Evolutionary conservation across 2,329 filamentous ascomycete genomes (phyloP).

Genomic region (Ophiostoma sp.): DNA sequence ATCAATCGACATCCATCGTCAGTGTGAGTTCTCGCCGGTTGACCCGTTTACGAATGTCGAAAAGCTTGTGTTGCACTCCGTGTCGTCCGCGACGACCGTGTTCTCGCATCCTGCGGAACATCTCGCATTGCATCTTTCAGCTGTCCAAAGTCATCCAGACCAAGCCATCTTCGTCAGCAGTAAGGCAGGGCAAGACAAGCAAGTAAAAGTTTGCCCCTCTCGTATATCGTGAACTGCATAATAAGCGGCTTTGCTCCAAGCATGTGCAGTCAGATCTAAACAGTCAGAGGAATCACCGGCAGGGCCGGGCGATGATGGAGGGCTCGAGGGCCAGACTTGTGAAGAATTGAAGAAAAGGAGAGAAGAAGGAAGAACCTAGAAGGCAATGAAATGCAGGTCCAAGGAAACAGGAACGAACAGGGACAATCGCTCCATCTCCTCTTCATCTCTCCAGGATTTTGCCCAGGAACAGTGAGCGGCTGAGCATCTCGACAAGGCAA

Average conservation of each 20-base stretch:
- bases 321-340: background rate
- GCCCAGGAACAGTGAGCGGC: background rate
- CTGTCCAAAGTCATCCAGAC: background rate
- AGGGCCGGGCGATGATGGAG: background rate
- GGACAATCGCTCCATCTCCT: background rate
- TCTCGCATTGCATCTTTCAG: background rate
- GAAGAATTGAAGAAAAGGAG: background rate
- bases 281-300: background rate
- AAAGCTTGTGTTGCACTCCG: slow-evolving; percentile 1
- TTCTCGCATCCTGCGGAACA: background rate
- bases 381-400: slow-evolving; percentile 3
- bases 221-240: slow-evolving; percentile 1
- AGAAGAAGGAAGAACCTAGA: background rate
- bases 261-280: background rate
- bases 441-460: background rate
- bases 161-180: background rate
- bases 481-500: background rate
- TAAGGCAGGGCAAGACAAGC: background rate
- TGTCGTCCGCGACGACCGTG: background rate
- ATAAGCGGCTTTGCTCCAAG: background rate
- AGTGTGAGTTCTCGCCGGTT: background rate
- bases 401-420: background rate
- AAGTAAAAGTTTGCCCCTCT: background rate
- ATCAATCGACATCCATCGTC: background rate
- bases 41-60: background rate